Evolutionary conservation across 306 rosid genomes (phyloP).

Genomic region (Psophocarpus tetragonolobus): DNA sequence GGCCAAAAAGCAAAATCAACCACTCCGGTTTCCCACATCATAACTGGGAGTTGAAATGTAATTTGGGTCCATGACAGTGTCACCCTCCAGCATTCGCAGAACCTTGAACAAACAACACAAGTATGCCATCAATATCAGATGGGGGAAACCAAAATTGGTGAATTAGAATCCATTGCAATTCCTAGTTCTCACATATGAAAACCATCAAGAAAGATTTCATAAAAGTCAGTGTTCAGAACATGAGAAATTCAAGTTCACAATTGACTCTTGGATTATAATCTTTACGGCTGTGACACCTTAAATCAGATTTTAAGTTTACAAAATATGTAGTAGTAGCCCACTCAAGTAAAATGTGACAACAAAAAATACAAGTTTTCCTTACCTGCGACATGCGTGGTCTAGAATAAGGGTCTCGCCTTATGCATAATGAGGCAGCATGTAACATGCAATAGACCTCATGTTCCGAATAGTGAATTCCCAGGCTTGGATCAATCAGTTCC

Average conservation of each 20-base stretch:
- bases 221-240: background rate
- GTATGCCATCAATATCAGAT: background rate
- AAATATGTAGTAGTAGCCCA: background rate
- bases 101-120: slow-evolving; percentile 51
- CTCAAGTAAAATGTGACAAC: background rate
- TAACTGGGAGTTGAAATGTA: slow-evolving; percentile 54
- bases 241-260: background rate
- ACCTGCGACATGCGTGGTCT: slow-evolving; percentile 99
- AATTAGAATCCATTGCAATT: background rate
- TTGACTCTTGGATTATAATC: background rate
- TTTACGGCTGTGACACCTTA: background rate
- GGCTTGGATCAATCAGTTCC: slow-evolving; percentile 86
- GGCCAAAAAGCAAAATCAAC: slow-evolving; percentile 46
- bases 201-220: background rate
- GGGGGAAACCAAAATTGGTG: slow-evolving; percentile 2
- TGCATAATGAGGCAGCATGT: slow-evolving; percentile 90
- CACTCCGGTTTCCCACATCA: slow-evolving; percentile 65
- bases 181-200: background rate
- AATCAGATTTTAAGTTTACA: background rate
- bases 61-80: slow-evolving; percentile 69
- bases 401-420: slow-evolving; percentile 83
- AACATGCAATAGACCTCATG: slow-evolving; percentile 89
- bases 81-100: slow-evolving; percentile 85
- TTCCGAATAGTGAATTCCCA: slow-evolving; percentile 73
- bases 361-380: background rate